Base-by-base conservation (phyloP, 345 rosid species). In the Bruguiera parviflora region DNA sequence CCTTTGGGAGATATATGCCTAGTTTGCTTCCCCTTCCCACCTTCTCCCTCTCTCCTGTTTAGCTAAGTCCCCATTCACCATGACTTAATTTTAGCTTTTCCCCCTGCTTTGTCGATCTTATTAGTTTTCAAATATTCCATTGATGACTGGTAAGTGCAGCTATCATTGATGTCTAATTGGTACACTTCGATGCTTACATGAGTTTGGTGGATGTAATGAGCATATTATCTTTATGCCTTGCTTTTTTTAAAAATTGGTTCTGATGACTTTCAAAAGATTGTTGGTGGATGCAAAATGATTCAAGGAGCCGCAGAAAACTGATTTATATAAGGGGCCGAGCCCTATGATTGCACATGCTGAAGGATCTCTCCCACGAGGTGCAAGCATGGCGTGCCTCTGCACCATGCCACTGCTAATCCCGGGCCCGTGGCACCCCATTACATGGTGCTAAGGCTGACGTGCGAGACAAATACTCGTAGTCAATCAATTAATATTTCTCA, bases 221-320 rank as follows among this genome's bases (percentile, higher is more conserved):
- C 31, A 13, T 7, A 22, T 22, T 27, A 51, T 65, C 20, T 55
- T 58, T 49, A 29, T 28, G 6, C 6, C 24, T 3, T 56, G 16
- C 18, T 21, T 58, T 31, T 0, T 5, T 15, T 29, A 15, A 31
- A 13, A 43, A 43, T 16, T 20, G 59, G 24, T 18, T 32, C 21
- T 8, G 24, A 83, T 61, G 95, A 92, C 65, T 88, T 90, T 69
- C 75, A 58, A 56, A 82, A 77, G 78, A 82, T 90, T 66, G 91
- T 81, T 66, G 64, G 67, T 15, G 79, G 89, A 47, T 90, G 92
- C 81, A 84, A 83, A 63, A 84, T 92, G 87, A 22, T 85, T 20
- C 81, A 37, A 72, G 51, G 77, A 67, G 67, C 81, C 22, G 73
- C 32, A 33, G 62, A 69, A 32, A 24, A 25, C 6, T 56, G 63